Percentiles rank a stretch among this genome's conserved stretches.
Conservation (phyloP, 2,329 filamentous ascomycete genomes). For the Cladosporium sp. region DNA sequence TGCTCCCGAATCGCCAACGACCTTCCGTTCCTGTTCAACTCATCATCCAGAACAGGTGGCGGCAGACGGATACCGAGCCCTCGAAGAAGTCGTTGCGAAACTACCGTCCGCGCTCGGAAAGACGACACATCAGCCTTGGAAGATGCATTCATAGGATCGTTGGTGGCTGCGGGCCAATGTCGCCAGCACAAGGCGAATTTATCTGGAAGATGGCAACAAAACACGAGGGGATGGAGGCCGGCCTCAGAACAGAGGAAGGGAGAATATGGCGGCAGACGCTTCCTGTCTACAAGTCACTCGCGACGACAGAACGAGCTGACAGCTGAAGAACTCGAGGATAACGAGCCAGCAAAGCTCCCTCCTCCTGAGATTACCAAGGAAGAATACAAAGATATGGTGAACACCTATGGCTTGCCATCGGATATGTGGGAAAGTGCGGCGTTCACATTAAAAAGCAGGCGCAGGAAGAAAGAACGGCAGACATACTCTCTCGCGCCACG, state of each 20-base stretch:
- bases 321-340: background rate
- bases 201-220: constrained; percentile 14
- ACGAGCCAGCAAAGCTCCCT: background rate
- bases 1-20: constrained; percentile 8
- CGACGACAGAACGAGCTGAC: background rate
- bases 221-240: constrained; percentile 11
- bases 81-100: background rate
- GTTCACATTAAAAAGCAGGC: constrained; percentile 1
- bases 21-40: background rate
- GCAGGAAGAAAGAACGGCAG: constrained; percentile 1
- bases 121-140: constrained; percentile 37
- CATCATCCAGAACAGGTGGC: background rate
- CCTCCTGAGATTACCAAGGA: constrained; percentile 32
- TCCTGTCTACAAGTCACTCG: background rate
- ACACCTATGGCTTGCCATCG: constrained; percentile 39
- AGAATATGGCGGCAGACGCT: constrained; percentile 1
- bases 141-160: constrained; percentile 48
- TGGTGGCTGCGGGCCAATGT: constrained; percentile 50
- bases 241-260: background rate
- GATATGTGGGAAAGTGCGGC: constrained; percentile 14
- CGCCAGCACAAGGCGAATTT: constrained; percentile 41
- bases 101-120: background rate
- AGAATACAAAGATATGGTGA: constrained; percentile 46
- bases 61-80: background rate
- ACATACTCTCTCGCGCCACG: constrained; percentile 26